Conservation (phyloP, 179 eudicot species). For the Dionaea muscipula region DNA sequence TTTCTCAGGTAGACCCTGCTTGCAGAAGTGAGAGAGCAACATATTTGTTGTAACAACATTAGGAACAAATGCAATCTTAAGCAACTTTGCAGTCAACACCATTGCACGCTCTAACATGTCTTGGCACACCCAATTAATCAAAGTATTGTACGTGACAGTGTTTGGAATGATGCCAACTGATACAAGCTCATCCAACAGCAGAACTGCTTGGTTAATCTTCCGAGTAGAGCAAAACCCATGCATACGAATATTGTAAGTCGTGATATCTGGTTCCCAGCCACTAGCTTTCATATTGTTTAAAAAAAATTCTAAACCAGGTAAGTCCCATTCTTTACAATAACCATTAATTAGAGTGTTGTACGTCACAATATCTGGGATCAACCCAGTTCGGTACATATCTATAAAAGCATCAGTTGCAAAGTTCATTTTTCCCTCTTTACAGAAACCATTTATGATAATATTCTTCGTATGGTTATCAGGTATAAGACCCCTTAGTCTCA, state of each 20-base stretch:
- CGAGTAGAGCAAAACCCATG: slow-evolving; percentile 55
- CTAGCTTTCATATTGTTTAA: slow-evolving; percentile 36
- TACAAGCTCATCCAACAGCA: slow-evolving; percentile 66
- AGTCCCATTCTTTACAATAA: slow-evolving; percentile 59
- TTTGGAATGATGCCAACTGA: slow-evolving; percentile 62
- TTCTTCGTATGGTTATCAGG: slow-evolving; percentile 66
- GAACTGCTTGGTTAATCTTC: slow-evolving; percentile 52
- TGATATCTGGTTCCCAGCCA: slow-evolving; percentile 71
- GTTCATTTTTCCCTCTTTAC: slow-evolving; percentile 65
- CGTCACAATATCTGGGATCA: slow-evolving; percentile 67
- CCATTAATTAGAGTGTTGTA: slow-evolving; percentile 83
- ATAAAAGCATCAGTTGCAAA: slow-evolving; percentile 48
- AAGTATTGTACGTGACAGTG: slow-evolving; percentile 73
- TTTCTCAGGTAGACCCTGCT: slow-evolving; percentile 70
- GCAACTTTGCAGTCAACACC: slow-evolving; percentile 68
- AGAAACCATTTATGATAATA: slow-evolving; percentile 67
- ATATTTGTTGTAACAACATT: slow-evolving; percentile 61
- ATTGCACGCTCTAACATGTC: slow-evolving; percentile 71
- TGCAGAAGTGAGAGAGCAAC: slow-evolving; percentile 68
- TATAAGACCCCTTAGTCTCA: slow-evolving; percentile 57
- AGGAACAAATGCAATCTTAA: slow-evolving; percentile 82
- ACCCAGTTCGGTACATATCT: slow-evolving; percentile 52
- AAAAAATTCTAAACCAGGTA: slow-evolving; percentile 44
- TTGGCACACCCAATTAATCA: slow-evolving; percentile 69
- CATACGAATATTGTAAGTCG: slow-evolving; percentile 72